Evolutionary conservation across 345 rosid genomes (phyloP).

Genomic region (Psidium friedrichsthalianum): DNA sequence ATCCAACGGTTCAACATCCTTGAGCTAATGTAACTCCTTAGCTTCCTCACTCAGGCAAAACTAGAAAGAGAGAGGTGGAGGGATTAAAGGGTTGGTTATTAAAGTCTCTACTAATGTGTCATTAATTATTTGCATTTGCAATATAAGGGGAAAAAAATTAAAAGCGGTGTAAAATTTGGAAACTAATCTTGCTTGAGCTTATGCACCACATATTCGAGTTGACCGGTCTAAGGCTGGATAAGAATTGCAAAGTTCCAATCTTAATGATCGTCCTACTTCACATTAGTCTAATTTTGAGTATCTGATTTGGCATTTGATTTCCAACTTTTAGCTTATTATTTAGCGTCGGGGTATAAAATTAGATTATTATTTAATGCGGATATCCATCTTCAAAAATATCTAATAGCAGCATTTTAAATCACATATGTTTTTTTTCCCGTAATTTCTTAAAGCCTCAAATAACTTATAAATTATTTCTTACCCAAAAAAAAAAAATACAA

Average conservation of each 20-base stretch:
- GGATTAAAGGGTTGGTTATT: slow-evolving; percentile 34
- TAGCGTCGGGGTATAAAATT: neutral
- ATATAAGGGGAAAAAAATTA: neutral
- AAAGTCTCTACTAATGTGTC: slow-evolving; percentile 8
- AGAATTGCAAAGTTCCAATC: neutral
- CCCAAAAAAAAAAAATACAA: neutral
- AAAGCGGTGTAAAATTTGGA: neutral
- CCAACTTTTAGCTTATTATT: neutral
- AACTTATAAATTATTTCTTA: neutral
- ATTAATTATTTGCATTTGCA: neutral
- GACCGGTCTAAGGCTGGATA: neutral
- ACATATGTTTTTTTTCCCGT: neutral
- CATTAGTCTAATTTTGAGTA: neutral
- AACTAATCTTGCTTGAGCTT: neutral
- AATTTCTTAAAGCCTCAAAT: neutral
- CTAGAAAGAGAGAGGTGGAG: slow-evolving; percentile 13
- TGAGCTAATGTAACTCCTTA: slow-evolving; percentile 38
- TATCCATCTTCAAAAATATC: neutral
- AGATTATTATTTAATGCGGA: neutral
- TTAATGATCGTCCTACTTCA: neutral
- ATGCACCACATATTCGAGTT: neutral
- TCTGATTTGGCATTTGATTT: neutral
- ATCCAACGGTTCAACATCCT: slow-evolving; percentile 30
- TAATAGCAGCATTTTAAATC: neutral
- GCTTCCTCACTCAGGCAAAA: slow-evolving; percentile 24